Conservation (phyloP, 768 basidiomycete species). For the Leccinellum albellum region DNA sequence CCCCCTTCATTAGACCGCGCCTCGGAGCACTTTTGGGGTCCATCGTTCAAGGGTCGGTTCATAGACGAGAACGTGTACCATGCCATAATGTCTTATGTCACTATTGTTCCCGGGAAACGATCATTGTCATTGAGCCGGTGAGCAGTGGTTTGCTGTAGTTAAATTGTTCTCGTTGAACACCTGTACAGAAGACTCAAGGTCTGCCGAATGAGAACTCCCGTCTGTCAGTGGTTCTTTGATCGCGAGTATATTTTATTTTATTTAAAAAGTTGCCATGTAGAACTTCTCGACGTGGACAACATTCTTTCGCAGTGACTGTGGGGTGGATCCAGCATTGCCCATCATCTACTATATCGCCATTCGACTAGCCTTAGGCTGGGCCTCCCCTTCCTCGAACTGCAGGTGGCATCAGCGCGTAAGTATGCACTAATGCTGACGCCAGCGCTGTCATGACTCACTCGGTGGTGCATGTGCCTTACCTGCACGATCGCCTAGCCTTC, state of each 20-base stretch:
- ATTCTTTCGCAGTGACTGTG: too few relatives aligned
- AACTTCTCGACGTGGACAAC: too few relatives aligned
- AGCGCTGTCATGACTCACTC: slow-evolving; percentile 25
- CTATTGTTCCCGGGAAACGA: neutral
- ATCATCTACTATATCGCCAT: too few relatives aligned
- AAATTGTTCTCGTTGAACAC: neutral
- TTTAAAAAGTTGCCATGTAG: too few relatives aligned
- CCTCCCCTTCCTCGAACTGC: slow-evolving; percentile 22
- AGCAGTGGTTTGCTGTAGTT: neutral
- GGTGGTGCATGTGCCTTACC: slow-evolving; percentile 43
- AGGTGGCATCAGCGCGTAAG: slow-evolving; percentile 40
- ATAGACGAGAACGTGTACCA: neutral
- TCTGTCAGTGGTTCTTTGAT: neutral
- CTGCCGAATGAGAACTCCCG: neutral
- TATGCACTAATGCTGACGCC: slow-evolving; percentile 27
- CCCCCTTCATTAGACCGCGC: neutral
- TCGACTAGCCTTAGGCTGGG: neutral
- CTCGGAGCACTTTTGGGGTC: neutral
- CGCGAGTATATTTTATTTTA: too few relatives aligned
- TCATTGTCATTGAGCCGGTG: neutral
- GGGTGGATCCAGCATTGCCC: too few relatives aligned
- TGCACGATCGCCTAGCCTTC: slow-evolving; percentile 45
- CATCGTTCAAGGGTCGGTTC: neutral
- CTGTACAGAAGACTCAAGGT: neutral
- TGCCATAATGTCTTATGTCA: neutral